A percentile compares a stretch with the other conserved stretches of the same genome.
Evolutionary conservation across 805 yeast species (phyloP).

Genomic region (Schizosaccharomyces octosporus): DNA sequence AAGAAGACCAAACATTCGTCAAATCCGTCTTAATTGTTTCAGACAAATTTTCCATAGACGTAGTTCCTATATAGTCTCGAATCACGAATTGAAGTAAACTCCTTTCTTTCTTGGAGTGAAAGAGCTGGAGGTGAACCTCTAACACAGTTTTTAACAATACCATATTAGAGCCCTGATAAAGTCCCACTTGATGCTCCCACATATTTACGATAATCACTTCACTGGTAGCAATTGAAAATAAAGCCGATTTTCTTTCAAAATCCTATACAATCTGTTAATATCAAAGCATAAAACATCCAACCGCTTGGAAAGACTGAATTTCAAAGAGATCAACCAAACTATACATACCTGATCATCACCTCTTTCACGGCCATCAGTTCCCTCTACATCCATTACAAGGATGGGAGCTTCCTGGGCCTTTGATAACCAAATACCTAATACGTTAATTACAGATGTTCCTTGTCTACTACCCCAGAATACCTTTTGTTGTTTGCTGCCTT

Average conservation of each 20-base stretch:
- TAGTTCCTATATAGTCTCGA: conserved; percentile 71
- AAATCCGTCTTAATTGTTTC: conserved; percentile 48
- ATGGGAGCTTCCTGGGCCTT: conserved; percentile 17
- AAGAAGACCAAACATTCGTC: conserved; percentile 47
- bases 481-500: conserved; percentile 79
- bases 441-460: background rate
- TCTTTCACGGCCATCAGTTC: conserved; percentile 91
- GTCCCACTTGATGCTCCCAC: conserved; percentile 93
- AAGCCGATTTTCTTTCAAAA: conserved; percentile 85
- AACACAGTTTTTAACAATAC: conserved; percentile 83
- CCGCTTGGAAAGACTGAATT: background rate
- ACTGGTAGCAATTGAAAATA: conserved; percentile 78
- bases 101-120: conserved; percentile 30
- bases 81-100: conserved; percentile 59
- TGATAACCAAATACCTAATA: conserved; percentile 9
- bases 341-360: conserved; percentile 60
- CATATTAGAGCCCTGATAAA: conserved; percentile 95
- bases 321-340: background rate
- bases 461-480: conserved; percentile 11
- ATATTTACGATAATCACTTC: conserved; percentile 76
- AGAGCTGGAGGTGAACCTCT: conserved; percentile 74
- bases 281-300: background rate
- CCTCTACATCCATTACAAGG: conserved; percentile 90
- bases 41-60: conserved; percentile 52
- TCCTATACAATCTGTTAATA: conserved; percentile 19